Conservation (phyloP, 768 basidiomycete species). For the Serendipita sp. region DNA sequence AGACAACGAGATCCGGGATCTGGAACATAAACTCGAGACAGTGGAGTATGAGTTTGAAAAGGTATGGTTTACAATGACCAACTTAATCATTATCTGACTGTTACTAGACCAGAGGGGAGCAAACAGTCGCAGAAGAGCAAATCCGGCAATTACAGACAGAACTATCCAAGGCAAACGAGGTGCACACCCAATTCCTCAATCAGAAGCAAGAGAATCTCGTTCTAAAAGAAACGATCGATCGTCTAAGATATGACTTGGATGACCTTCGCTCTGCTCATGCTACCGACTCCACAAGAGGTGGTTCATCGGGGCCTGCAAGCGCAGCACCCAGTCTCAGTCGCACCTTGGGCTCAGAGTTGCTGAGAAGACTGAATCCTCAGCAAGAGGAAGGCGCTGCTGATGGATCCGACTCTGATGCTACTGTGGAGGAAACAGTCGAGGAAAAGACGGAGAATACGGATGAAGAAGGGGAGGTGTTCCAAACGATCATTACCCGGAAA, state of each 20-base stretch:
- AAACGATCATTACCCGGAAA: slow-evolving; percentile 78
- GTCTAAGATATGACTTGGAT: slow-evolving; percentile 87
- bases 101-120: slow-evolving; percentile 49
- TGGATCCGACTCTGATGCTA: slow-evolving; percentile 18
- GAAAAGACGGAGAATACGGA: slow-evolving; percentile 33
- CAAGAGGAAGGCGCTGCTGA: slow-evolving; percentile 34
- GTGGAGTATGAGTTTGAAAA: slow-evolving; percentile 43
- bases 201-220: slow-evolving; percentile 91
- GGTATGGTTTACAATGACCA: slow-evolving; percentile 9
- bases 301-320: slow-evolving; percentile 22
- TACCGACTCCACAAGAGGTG: slow-evolving; percentile 20
- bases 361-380: slow-evolving; percentile 19
- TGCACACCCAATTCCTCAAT: slow-evolving; percentile 61
- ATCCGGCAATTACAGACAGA: slow-evolving; percentile 57
- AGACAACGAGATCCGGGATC: slow-evolving; percentile 52
- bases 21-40: slow-evolving; percentile 41
- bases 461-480: slow-evolving; percentile 50
- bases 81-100: slow-evolving; percentile 2
- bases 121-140: slow-evolving; percentile 54
- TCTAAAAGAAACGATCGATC: slow-evolving; percentile 90
- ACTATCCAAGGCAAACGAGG: slow-evolving; percentile 48
- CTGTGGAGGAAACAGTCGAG: slow-evolving; percentile 26
- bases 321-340: slow-evolving; percentile 28
- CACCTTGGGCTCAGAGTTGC: slow-evolving; percentile 13
- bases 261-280: slow-evolving; percentile 50